Evolutionary conservation across 2,329 filamentous ascomycete genomes (phyloP), one percentile per base, ranked within the genome.

Genomic region (Neofusicoccum sp.): DNA sequence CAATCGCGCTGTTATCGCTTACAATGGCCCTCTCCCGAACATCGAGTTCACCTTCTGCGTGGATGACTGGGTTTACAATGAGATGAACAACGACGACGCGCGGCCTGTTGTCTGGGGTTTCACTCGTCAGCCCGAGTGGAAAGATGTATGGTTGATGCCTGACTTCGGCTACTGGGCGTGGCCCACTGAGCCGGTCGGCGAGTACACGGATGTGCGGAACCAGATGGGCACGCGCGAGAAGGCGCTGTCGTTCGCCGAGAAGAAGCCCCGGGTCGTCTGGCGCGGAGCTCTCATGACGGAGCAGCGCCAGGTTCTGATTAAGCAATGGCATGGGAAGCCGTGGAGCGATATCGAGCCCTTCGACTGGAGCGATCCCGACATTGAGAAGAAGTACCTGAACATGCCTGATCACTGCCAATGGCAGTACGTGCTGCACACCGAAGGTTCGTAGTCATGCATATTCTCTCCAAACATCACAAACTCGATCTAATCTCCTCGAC

Each of bases 31-130:
- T 0, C 65, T 82, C 2, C 82, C 83, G 4, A 75, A 84, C 68
- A 82, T 81, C 28, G 72, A 81, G 65, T 79, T 86, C 67, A 74
- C 80, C 44, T 75, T 86, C 65, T 79, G 78, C 68, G 77, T 85
- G 67, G 53, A 63, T 48, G 60, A 61, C 49, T 45, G 47, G 41
- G 58, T 54, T 3, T 60, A 60, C 20, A 20, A 34, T 41, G 75
- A 80, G n/a, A n/a, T n/a, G 16, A 54, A 63, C 30, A 62, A 60
- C 41, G 31, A 51, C 14, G 60, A 65, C n/a, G 58, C 54, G 16
- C 34, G 56, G 12, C 49, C 41, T 24, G 34, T 44, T 12, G 38
- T 48, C 12, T 66, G 65, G 65, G 60, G 47, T 1, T 63, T 63
- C 16, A 61, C 65, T 7, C 60, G 65, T 4, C 58, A 54, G 26